A percentile compares a stretch with the other conserved stretches of the same genome.
phyloP scores from a whole-genome alignment of 2,329 filamentous ascomycete species.

The Zalaria obscura region DNA sequence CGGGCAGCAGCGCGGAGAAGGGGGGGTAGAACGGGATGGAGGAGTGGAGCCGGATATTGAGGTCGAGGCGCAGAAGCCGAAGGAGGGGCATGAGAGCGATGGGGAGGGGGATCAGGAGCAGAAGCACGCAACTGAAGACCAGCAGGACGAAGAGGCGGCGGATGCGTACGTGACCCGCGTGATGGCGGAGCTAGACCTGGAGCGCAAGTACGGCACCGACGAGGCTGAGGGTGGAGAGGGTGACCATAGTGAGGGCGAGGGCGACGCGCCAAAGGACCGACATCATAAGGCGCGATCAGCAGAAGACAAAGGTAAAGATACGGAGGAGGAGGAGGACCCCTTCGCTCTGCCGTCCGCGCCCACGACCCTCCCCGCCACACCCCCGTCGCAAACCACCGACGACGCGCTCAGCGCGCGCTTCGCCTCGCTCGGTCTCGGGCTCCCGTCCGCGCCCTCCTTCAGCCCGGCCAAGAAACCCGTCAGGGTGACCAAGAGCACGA shows the following conservation, averaged over 20 bases:
- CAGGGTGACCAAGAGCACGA: slow-evolving; percentile 6
- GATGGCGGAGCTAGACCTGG: slow-evolving; percentile 31
- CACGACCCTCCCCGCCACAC: slow-evolving; percentile 10
- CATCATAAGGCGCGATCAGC: not conserved
- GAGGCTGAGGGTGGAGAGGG: slow-evolving; percentile 2
- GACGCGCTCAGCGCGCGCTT: slow-evolving; percentile 31
- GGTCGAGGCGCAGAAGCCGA: not conserved
- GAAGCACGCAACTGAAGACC: slow-evolving; percentile 11
- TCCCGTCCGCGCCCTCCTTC: slow-evolving; percentile 34
- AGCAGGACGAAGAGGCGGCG: slow-evolving; percentile 23
- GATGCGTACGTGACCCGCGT: slow-evolving; percentile 32
- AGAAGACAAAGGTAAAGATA: slow-evolving; percentile 1
- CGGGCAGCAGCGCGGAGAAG: not conserved
- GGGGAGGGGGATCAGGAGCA: not conserved
- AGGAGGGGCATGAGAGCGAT: not conserved
- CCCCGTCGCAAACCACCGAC: slow-evolving; percentile 16
- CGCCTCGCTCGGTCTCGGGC: slow-evolving; percentile 26
- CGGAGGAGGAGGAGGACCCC: slow-evolving; percentile 3
- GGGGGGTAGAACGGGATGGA: slow-evolving; percentile 1
- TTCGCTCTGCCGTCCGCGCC: slow-evolving; percentile 18
- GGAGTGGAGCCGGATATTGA: slow-evolving; percentile 2
- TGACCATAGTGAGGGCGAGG: not conserved
- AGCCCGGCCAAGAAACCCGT: slow-evolving; percentile 8
- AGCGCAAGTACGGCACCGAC: slow-evolving; percentile 21
- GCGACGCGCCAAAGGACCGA: not conserved